Base-by-base conservation (phyloP, 805 yeast species). In the Monosporozyma aerobia region DNA sequence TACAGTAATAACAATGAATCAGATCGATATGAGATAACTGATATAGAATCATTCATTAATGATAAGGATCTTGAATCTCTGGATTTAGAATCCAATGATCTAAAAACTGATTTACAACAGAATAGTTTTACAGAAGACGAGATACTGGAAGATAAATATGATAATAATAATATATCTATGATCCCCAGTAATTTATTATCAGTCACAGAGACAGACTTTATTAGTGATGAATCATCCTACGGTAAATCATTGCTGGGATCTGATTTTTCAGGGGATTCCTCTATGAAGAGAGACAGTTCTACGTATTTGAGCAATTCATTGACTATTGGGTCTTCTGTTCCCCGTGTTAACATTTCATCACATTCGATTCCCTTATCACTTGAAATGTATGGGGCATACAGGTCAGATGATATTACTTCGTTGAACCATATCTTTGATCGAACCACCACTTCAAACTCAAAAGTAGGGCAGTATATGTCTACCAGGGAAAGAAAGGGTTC, bases 211-310 rank as follows among this genome's bases (percentile, higher is more conserved):
- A 49, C 54, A 1, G 55, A 48, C 2, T 49, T 40, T 19, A 37
- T 48, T 3, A 63, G 62, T 47, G 56, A 55, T 45, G 63, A 44
- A 8, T 69, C 72, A 1, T 69, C 72, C 5, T 69, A 63, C 50
- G 70, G 70, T 13, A 64, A 62, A 39, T 69, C 72, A 1, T 49
- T 69, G 14, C 50, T 68, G 29, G 70, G 64, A 33, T 68, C 72
- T 5, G 71, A 68, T 40, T 63, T 59, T 51, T 60, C 64, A 30
- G 58, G 54, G 1, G 61, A 55, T 22, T 63, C 52, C 16, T 57
- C 54, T 25, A 39, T 52, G 11, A 61, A 60, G 47, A 50, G 50
- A 5, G 55, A 50, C 7, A 49, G 49, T 6, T 52, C 59, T 4
- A 56, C 54, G 9, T 30, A 50, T 5, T 53, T 54, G 2, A 56